Conservation (phyloP, 139 green algal genomes). For the Astrephomene gubernaculifera region DNA sequence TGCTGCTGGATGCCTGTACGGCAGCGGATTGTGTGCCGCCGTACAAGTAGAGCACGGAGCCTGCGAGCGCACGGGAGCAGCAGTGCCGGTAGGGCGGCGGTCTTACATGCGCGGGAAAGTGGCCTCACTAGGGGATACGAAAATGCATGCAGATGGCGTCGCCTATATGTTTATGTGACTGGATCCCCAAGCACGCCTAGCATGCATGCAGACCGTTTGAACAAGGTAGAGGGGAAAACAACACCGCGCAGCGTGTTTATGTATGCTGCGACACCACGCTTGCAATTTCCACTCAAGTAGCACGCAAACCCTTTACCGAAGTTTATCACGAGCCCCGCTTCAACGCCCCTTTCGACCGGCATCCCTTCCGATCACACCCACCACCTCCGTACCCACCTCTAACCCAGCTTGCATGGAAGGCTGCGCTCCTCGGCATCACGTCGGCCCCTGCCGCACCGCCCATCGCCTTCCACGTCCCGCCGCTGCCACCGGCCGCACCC, state of each 20-base stretch:
- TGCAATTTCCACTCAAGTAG: neutral
- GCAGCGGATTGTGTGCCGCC: neutral
- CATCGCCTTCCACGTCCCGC: neutral
- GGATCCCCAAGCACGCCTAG: too few relatives aligned
- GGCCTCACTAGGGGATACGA: too few relatives aligned
- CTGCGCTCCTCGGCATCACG: neutral
- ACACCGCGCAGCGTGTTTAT: too few relatives aligned
- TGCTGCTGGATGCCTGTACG: neutral
- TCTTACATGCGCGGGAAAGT: too few relatives aligned
- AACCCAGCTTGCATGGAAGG: slow-evolving; percentile 31
- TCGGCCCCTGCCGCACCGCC: neutral
- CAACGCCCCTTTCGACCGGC: neutral
- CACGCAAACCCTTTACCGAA: neutral
- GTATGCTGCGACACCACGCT: neutral
- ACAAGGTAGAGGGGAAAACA: neutral
- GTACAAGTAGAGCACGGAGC: neutral
- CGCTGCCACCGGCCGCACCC: too few relatives aligned
- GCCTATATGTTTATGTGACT: too few relatives aligned
- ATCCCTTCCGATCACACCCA: neutral
- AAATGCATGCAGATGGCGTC: too few relatives aligned
- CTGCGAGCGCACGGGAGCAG: too few relatives aligned
- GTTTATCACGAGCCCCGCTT: neutral
- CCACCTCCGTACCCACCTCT: neutral
- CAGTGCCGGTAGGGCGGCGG: too few relatives aligned
- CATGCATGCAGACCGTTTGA: neutral